Evolutionary conservation across 257 asterid genomes (phyloP), one percentile per base, ranked within the genome.

Genomic region (Penstemon eatonii): DNA sequence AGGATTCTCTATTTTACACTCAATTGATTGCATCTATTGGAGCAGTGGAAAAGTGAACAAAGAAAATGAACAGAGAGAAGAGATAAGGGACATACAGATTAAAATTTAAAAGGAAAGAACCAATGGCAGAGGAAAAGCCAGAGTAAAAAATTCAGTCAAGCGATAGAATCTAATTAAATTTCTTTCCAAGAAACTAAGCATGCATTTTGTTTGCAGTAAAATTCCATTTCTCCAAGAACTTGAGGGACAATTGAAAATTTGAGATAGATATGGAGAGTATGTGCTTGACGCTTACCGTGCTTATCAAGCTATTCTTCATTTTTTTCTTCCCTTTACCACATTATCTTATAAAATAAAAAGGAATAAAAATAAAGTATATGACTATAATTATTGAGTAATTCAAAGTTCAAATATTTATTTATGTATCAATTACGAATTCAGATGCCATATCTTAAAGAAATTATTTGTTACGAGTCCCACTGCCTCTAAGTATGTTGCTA

Each of bases 341-440:
- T 38, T 66, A 10, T 52, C 39, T 66, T 19, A 40, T 25, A 25
- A 37, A 12, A 40, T 9, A 15, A 42, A 40, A 12, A 53, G 52
- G 19, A 65, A 7, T 46, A 2, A 4, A 9, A 13, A 3, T 19
- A 37, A 51, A 50, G 3, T 8, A 11, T n/a, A 25, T 13, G 9
- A 9, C 33, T 10, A 2, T 3, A 38, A 65, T 65, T 50, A 4
- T 37, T 12, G 40, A 18, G 18, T 39, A 6, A 19, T 33, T 25
- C 33, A 1, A 25, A 1, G 33, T 25, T 25, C 33, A 25, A 25
- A 25, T 25, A 25, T 25, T 25, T 25, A 25, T 19, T 8, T n/a
- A 47, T 47, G 68, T 6, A 63, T 43, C 67, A 62, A 15, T 7
- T 41, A 60, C 41, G 39, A n/a, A 41, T 42, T 60, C 6, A 43